Conservation (phyloP, 1,284 basidiomycete species). For the Exobasidium cylindrosporum region DNA sequence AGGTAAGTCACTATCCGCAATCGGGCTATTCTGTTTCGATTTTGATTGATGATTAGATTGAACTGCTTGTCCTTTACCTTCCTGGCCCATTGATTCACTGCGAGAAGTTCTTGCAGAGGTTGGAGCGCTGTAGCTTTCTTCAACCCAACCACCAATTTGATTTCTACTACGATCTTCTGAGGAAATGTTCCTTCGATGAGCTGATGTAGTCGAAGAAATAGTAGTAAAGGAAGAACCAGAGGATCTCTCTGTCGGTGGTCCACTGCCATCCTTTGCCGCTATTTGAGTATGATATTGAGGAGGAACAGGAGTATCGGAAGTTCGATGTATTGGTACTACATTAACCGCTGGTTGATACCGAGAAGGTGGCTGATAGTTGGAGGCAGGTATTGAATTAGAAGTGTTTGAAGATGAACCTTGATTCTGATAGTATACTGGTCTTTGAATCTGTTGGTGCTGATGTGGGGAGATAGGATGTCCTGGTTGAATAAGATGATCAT, state of each 20-base stretch:
- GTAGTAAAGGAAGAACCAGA: slow-evolving; percentile 43
- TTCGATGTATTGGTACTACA: slow-evolving; percentile 20
- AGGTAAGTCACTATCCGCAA: slow-evolving; percentile 3
- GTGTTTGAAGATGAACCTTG: not conserved
- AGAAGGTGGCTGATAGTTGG: not conserved
- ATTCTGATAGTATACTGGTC: slow-evolving; percentile 21
- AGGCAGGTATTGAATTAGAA: not conserved
- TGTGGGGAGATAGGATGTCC: not conserved
- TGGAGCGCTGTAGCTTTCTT: slow-evolving; percentile 39
- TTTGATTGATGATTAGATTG: not conserved
- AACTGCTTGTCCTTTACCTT: not conserved
- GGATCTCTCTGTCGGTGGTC: slow-evolving; percentile 33
- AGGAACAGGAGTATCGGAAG: not conserved
- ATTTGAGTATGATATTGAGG: not conserved
- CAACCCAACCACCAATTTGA: slow-evolving; percentile 20
- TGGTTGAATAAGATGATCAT: not conserved
- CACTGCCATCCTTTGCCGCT: not conserved
- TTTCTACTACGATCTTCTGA: slow-evolving; percentile 24
- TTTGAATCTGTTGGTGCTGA: slow-evolving; percentile 17
- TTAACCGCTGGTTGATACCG: slow-evolving; percentile 11
- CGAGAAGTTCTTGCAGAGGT: slow-evolving; percentile 46
- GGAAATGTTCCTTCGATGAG: slow-evolving; percentile 20
- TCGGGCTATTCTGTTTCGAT: not conserved
- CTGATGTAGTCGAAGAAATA: slow-evolving; percentile 13
- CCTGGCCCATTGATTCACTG: slow-evolving; percentile 26